phyloP scores from a whole-genome alignment of 345 rosid genomes.

The Sonneratia caseolaris region DNA sequence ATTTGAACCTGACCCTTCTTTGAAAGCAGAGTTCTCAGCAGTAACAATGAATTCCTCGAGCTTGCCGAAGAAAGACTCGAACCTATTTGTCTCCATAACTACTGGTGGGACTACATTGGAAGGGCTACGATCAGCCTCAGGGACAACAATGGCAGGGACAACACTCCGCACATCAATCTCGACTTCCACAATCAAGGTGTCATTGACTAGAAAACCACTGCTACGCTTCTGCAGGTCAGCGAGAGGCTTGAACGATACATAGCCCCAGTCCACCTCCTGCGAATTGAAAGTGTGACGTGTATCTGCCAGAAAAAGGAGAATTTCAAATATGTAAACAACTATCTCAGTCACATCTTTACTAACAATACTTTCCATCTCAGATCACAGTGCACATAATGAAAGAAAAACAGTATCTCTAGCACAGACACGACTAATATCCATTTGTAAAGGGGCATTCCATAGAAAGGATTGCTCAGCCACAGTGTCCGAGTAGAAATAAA shows the following conservation, averaged over 20 bases:
- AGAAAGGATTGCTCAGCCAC: not conserved
- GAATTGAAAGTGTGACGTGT: slow-evolving; percentile 3
- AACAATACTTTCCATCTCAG: too few relatives aligned
- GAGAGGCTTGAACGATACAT: slow-evolving; percentile 4
- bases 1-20: not conserved
- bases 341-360: too few relatives aligned
- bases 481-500: not conserved
- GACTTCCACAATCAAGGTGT: slow-evolving; percentile 7
- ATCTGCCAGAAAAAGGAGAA: slow-evolving; percentile 5
- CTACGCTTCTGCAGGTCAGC: slow-evolving; percentile 1
- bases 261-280: slow-evolving; percentile 11
- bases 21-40: slow-evolving; percentile 1
- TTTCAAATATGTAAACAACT: too few relatives aligned
- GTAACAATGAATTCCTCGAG: slow-evolving; percentile 5
- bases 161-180: not conserved
- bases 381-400: not conserved
- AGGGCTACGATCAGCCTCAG: slow-evolving; percentile 2
- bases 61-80: slow-evolving; percentile 3
- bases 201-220: slow-evolving; percentile 9
- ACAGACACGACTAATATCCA: not conserved
- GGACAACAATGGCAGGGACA: slow-evolving; percentile 2
- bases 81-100: not conserved
- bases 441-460: not conserved
- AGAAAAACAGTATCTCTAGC: not conserved
- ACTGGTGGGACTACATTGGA: not conserved